Evolutionary conservation across 352 stramenopile genomes (phyloP).

Genomic region (Thraustotheca clavata): DNA sequence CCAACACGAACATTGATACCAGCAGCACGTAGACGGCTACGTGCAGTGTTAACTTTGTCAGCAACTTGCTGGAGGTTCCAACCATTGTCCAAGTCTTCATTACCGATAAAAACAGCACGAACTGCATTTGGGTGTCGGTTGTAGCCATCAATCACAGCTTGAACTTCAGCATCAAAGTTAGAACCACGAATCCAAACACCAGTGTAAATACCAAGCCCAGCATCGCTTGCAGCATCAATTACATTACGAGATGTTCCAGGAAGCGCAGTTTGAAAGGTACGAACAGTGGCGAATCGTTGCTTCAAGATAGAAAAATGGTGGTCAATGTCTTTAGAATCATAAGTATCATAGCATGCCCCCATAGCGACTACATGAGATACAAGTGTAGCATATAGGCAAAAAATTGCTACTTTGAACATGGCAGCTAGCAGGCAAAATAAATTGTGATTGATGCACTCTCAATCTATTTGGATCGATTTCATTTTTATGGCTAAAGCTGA

Average conservation of each 20-base stretch:
- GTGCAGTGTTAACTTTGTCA: background rate
- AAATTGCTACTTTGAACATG: too few relatives aligned
- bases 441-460: too few relatives aligned
- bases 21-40: background rate
- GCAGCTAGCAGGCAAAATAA: too few relatives aligned
- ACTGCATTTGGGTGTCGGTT: conserved; percentile 26
- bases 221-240: conserved; percentile 33
- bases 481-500: too few relatives aligned
- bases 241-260: conserved; percentile 28
- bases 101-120: conserved; percentile 47
- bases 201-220: conserved; percentile 39
- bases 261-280: conserved; percentile 50
- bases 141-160: conserved; percentile 5
- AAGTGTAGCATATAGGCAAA: too few relatives aligned
- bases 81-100: conserved; percentile 40
- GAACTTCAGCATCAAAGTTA: conserved; percentile 21
- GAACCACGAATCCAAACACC: conserved; percentile 34
- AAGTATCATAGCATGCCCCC: conserved; percentile 44
- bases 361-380: too few relatives aligned
- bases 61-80: background rate
- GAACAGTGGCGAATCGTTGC: conserved; percentile 33
- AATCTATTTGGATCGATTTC: too few relatives aligned
- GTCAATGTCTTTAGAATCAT: conserved; percentile 33
- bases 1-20: background rate
- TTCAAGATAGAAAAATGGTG: conserved; percentile 40